Conservation (phyloP, 2,329 filamentous ascomycete species). For the Claviceps arundinis region DNA sequence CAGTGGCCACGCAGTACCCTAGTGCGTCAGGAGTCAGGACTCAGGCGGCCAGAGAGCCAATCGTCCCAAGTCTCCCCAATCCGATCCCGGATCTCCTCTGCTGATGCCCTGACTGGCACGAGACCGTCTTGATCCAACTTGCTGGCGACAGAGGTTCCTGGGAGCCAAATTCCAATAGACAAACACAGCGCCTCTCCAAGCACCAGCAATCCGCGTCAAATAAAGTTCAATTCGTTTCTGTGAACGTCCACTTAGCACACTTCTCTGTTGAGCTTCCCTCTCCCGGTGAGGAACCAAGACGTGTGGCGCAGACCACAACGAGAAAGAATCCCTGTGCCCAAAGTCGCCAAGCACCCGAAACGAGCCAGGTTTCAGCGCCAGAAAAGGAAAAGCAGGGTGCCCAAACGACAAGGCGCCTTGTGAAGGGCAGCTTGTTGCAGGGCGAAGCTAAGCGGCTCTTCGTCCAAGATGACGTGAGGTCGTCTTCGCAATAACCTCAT, state of each 20-base stretch:
- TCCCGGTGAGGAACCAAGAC: not conserved
- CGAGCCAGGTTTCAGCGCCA: not conserved
- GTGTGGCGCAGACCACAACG: constrained; percentile 2
- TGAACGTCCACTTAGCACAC: constrained; percentile 4
- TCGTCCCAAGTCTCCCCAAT: not conserved
- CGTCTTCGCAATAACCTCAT: not conserved
- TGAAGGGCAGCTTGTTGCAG: not conserved
- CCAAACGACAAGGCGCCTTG: not conserved
- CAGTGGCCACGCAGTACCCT: not conserved
- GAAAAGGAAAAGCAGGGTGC: not conserved
- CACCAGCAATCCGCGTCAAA: not conserved
- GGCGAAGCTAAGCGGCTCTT: not conserved
- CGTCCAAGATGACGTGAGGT: not conserved
- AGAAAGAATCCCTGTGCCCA: not conserved
- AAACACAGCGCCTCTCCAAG: not conserved
- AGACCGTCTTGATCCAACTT: not conserved
- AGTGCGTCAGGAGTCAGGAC: not conserved
- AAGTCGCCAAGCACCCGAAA: not conserved
- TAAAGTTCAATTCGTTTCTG: constrained; percentile 2
- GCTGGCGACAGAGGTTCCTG: not conserved
- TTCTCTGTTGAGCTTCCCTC: not conserved
- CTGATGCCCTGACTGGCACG: not conserved
- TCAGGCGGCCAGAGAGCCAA: not conserved
- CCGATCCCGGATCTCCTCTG: not conserved
- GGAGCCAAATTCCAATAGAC: not conserved